phyloP scores from a whole-genome alignment of 192 early-diverging fungal species.

The Coemansia javaensis region DNA sequence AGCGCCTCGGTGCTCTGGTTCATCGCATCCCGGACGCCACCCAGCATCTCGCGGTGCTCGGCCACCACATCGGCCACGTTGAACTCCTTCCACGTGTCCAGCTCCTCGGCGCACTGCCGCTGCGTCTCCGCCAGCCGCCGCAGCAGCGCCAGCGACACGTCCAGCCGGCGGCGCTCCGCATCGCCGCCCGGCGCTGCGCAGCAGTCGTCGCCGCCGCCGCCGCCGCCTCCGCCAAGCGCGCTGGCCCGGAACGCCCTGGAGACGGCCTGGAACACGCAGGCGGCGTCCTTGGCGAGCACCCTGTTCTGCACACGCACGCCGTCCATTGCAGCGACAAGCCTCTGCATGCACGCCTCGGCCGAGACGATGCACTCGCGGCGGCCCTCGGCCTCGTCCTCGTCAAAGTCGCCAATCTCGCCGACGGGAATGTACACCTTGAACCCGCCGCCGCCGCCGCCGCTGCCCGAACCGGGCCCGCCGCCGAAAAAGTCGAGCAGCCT shows the following conservation, averaged over 20 bases:
- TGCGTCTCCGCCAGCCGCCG: constrained; percentile 36
- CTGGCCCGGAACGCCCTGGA: constrained; percentile 20
- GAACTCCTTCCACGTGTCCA: constrained; percentile 37
- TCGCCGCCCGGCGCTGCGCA: not conserved
- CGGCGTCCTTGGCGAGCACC: constrained; percentile 26
- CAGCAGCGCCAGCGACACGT: constrained; percentile 30
- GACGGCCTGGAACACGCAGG: constrained; percentile 27
- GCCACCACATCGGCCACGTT: constrained; percentile 35
- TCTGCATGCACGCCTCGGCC: constrained; percentile 24
- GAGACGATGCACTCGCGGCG: constrained; percentile 36
- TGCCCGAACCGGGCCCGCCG: not conserved
- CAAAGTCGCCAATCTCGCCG: constrained; percentile 40
- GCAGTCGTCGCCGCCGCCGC: not conserved
- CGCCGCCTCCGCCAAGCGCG: not conserved
- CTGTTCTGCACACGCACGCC: constrained; percentile 36
- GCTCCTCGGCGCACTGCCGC: constrained; percentile 42
- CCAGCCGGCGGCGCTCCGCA: constrained; percentile 23
- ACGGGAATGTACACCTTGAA: constrained; percentile 37
- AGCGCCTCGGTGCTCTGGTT: constrained; percentile 43
- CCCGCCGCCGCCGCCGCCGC: constrained; percentile 20
- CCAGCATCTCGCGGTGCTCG: constrained; percentile 36
- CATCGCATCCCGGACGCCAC: constrained; percentile 33
- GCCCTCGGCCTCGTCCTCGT: constrained; percentile 46
- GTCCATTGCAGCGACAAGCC: constrained; percentile 18
- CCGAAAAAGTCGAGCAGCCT: constrained; percentile 36